A percentile compares a stretch with the other conserved stretches of the same genome.
Evolutionary conservation across 345 rosid genomes (phyloP).

Genomic region (Anacardium occidentale): DNA sequence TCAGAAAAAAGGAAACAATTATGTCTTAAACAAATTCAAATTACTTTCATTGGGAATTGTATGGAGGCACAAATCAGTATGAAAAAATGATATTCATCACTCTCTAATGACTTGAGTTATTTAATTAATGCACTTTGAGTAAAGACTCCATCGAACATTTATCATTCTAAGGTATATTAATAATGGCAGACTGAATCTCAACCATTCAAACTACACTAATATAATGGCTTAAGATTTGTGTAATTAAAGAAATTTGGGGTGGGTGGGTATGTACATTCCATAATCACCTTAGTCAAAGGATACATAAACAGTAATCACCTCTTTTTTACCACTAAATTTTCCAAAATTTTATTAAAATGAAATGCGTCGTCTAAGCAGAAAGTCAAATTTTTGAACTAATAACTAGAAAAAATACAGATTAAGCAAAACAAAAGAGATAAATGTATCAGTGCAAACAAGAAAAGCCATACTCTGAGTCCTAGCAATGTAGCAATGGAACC

Average conservation of each 20-base stretch:
- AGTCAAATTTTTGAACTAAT: background rate
- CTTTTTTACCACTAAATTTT: background rate
- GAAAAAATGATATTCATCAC: too few species aligned
- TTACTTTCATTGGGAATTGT: background rate
- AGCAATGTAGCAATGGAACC: conserved; percentile 87
- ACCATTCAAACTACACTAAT: too few species aligned
- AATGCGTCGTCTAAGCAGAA: background rate
- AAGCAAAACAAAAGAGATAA: conserved; percentile 12
- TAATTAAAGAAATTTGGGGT: too few species aligned
- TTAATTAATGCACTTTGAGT: too few species aligned
- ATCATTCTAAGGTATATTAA: too few species aligned
- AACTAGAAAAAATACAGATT: background rate
- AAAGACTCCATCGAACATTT: too few species aligned
- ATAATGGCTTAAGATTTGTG: too few species aligned
- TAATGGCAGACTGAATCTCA: too few species aligned
- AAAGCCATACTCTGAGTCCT: conserved; percentile 68
- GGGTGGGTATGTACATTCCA: background rate
- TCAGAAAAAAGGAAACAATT: background rate
- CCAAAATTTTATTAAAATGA: background rate
- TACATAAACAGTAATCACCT: background rate
- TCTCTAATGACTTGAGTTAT: too few species aligned
- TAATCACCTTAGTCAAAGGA: background rate
- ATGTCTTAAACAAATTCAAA: background rate
- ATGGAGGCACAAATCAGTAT: background rate
- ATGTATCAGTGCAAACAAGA: conserved; percentile 9